Conservation (phyloP, 805 yeast genomes). For the Jamesozyma lodderae region DNA sequence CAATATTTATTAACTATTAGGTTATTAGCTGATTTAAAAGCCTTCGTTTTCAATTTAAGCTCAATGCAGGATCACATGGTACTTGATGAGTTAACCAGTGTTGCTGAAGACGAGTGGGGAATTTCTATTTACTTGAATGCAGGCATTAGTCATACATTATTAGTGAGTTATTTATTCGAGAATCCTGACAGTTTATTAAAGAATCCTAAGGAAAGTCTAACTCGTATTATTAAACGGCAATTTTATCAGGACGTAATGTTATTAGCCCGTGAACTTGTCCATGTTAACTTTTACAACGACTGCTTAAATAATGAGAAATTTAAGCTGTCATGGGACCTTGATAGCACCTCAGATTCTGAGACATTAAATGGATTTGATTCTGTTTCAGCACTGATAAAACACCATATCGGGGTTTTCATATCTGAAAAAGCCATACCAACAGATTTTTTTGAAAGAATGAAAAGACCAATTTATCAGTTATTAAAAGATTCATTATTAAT, state of each 20-base stretch:
- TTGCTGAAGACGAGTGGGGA: too few species aligned
- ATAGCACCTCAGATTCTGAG: too few species aligned
- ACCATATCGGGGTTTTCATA: neutral
- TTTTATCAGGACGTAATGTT: constrained; percentile 12
- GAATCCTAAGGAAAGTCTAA: too few species aligned
- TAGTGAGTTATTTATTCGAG: too few species aligned
- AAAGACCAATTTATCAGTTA: neutral
- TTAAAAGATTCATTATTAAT: constrained; percentile 10
- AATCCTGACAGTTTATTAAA: too few species aligned
- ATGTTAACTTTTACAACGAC: constrained; percentile 5
- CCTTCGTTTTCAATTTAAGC: neutral
- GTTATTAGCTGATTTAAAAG: constrained; percentile 34
- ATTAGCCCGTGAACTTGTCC: constrained; percentile 4
- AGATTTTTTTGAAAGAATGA: neutral
- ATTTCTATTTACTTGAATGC: too few species aligned
- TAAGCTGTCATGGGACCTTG: too few species aligned
- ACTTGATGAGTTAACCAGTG: too few species aligned
- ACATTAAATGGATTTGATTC: neutral
- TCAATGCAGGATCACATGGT: too few species aligned
- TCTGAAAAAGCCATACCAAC: neutral
- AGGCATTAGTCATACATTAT: neutral
- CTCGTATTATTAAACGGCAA: constrained; percentile 5
- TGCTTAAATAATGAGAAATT: too few species aligned
- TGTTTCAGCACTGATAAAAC: neutral
- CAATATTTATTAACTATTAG: constrained; percentile 54